phyloP scores from a whole-genome alignment of 768 basidiomycete species.

The Tricholoma furcatifolium region DNA sequence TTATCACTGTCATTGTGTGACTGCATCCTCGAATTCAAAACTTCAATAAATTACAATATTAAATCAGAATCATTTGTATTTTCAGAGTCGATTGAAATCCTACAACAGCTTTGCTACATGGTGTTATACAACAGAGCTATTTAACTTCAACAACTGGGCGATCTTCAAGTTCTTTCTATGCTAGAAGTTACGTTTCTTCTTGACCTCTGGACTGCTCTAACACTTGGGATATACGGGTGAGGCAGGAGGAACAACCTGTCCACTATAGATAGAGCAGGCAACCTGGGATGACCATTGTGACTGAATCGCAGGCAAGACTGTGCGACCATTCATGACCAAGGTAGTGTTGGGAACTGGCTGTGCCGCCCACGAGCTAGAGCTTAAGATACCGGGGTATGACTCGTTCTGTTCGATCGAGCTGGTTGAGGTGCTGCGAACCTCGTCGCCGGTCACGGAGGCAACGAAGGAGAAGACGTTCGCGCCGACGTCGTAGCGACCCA shows the following conservation, averaged over 20 bases:
- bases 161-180: too few species aligned
- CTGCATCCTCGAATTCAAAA: too few species aligned
- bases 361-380: conserved; percentile 9
- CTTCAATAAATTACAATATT: too few species aligned
- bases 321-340: conserved; percentile 23
- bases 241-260: conserved; percentile 16
- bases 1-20: too few species aligned
- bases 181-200: too few species aligned
- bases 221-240: not conserved
- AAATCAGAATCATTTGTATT: too few species aligned
- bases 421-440: conserved; percentile 18
- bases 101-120: too few species aligned
- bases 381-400: conserved; percentile 27
- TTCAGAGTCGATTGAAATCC: too few species aligned
- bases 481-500: conserved; percentile 41
- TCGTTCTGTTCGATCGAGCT: conserved; percentile 18
- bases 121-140: too few species aligned
- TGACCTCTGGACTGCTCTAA: too few species aligned
- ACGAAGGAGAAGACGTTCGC: conserved; percentile 56
- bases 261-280: conserved; percentile 22
- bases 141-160: too few species aligned
- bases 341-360: conserved; percentile 25
- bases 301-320: conserved; percentile 21
- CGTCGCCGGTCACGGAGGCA: conserved; percentile 43
- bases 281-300: conserved; percentile 24